phyloP scores from a whole-genome alignment of 2,329 filamentous ascomycete genomes.

The Cytospora leucostoma region DNA sequence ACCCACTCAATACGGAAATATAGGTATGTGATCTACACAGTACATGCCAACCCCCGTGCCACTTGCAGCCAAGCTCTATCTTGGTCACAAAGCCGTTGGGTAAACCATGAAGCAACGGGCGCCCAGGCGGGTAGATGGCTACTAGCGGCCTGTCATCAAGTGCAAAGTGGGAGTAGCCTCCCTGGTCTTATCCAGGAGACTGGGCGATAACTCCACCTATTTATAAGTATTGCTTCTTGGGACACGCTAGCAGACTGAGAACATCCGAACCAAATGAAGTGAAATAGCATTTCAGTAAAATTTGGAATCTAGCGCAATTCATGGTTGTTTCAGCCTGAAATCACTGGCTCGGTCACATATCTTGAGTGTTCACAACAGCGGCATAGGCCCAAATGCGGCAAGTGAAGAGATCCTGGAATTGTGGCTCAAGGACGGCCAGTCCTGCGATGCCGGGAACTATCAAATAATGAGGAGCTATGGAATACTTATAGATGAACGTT shows the following conservation, averaged over 20 bases:
- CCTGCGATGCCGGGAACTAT: neutral
- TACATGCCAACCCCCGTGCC: neutral
- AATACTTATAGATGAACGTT: neutral
- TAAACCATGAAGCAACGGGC: neutral
- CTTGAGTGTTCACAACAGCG: neutral
- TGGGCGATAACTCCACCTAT: too few species aligned
- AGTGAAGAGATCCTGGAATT: neutral
- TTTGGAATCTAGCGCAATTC: too few species aligned
- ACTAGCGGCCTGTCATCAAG: too few species aligned
- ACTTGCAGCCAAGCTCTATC: neutral
- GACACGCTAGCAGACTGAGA: too few species aligned
- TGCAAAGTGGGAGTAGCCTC: neutral
- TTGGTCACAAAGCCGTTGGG: neutral
- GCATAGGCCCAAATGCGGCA: neutral
- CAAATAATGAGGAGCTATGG: neutral
- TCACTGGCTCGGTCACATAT: neutral
- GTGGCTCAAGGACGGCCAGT: neutral
- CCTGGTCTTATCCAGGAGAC: too few species aligned
- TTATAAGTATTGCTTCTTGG: too few species aligned
- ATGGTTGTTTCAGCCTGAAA: constrained; percentile 3
- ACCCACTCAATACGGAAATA: neutral
- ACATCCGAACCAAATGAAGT: too few species aligned
- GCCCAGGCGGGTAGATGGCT: neutral
- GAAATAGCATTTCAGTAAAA: too few species aligned
- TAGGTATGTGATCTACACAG: neutral